Conservation (phyloP, 768 basidiomycete genomes). For the Mycena galericulata region DNA sequence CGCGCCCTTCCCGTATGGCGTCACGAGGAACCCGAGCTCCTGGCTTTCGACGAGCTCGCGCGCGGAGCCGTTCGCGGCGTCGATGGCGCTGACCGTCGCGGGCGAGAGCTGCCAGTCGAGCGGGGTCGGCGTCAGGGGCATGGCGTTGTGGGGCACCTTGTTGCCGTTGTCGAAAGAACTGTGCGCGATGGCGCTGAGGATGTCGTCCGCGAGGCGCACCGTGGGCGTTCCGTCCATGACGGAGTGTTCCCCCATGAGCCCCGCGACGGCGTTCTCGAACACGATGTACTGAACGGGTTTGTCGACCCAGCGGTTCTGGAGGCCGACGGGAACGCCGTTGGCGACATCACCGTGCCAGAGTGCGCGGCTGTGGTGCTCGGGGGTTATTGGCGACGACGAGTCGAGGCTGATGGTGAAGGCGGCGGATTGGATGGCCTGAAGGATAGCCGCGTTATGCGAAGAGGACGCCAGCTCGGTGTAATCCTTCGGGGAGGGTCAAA, state of each 20-base stretch:
- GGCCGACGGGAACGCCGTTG: conserved; percentile 62
- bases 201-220: conserved; percentile 75
- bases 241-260: conserved; percentile 94
- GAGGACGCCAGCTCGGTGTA: conserved; percentile 70
- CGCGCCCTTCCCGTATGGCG: conserved; percentile 84
- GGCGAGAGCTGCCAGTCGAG: conserved; percentile 74
- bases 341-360: conserved; percentile 85
- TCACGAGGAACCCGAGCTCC: conserved; percentile 69
- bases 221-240: conserved; percentile 93
- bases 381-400: conserved; percentile 60
- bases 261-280: conserved; percentile 83
- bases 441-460: conserved; percentile 69
- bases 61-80: conserved; percentile 65
- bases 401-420: conserved; percentile 91
- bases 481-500: conserved; percentile 45
- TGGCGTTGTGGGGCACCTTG: conserved; percentile 47
- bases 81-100: conserved; percentile 63
- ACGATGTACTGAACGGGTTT: conserved; percentile 92
- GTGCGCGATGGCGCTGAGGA: conserved; percentile 70
- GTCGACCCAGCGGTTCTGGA: conserved; percentile 88
- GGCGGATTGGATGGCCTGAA: conserved; percentile 84
- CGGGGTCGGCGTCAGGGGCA: conserved; percentile 54
- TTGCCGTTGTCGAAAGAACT: conserved; percentile 79
- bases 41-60: conserved; percentile 72
- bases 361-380: conserved; percentile 72